Conservation (phyloP, 129 eudicot genomes). For the Chrysanthemum lavandulifolium region DNA sequence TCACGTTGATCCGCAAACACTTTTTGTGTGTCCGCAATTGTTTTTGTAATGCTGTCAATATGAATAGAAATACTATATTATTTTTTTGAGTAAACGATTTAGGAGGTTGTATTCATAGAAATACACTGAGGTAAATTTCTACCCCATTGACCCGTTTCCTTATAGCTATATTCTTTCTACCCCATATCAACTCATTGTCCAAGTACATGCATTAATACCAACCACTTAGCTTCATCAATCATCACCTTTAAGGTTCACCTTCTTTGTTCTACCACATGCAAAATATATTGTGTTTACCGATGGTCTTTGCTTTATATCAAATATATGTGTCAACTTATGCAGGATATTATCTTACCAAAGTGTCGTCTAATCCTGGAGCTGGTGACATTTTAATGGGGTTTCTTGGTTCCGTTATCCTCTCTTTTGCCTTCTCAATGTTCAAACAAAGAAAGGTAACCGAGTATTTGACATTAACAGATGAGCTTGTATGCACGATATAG, state of each 20-base stretch:
- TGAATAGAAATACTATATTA: not conserved
- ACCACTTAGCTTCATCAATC: not conserved
- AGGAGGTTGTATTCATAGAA: not conserved
- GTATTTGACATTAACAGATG: not conserved
- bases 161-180: not conserved
- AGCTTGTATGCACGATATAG: not conserved
- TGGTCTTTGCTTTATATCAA: slow-evolving; percentile 16
- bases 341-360: slow-evolving; percentile 97
- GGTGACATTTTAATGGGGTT: slow-evolving; percentile 99
- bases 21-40: not conserved
- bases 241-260: not conserved
- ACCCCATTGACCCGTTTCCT: not conserved
- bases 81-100: not conserved
- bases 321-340: slow-evolving; percentile 23
- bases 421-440: slow-evolving; percentile 98
- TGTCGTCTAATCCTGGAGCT: slow-evolving; percentile 90
- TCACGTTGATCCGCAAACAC: not conserved
- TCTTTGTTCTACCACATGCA: not conserved
- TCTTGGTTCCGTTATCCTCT: slow-evolving; percentile 91
- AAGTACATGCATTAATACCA: too few relatives aligned
- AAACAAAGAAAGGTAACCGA: slow-evolving; percentile 81
- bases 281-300: slow-evolving; percentile 9
- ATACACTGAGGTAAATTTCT: not conserved
- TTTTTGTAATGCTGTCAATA: not conserved
- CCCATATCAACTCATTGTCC: too few relatives aligned